A percentile compares a stretch with the other conserved stretches of the same genome.
Conservation (phyloP, 2,329 filamentous ascomycete genomes). For the Epichloe glyceriae region DNA sequence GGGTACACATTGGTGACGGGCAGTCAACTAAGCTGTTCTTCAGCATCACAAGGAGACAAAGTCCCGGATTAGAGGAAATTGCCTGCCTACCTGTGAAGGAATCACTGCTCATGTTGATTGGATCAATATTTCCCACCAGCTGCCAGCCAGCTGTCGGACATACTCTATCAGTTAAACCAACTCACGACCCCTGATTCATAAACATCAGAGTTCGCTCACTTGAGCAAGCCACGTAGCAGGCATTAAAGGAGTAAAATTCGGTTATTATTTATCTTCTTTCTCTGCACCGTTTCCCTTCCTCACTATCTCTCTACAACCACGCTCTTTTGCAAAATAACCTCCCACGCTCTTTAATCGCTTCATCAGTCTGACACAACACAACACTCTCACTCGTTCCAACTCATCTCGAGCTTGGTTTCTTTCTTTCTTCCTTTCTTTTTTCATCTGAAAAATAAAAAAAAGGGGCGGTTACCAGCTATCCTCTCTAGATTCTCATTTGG, state of each 20-base stretch:
- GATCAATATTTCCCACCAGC: not conserved
- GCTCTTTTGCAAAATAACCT: not conserved
- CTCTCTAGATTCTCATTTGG: not conserved
- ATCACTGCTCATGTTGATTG: not conserved
- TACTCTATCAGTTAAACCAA: not conserved
- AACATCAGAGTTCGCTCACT: constrained; percentile 2
- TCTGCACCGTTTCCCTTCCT: too few relatives aligned
- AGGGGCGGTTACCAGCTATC: not conserved
- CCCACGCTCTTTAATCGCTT: not conserved
- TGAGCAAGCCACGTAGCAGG: not conserved
- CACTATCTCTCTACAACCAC: not conserved
- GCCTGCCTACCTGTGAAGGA: not conserved
- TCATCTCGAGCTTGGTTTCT: not conserved
- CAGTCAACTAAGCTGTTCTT: not conserved
- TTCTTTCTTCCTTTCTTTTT: not conserved
- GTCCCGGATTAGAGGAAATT: not conserved
- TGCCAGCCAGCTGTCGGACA: constrained; percentile 6
- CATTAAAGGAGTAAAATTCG: too few relatives aligned
- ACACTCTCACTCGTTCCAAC: not conserved
- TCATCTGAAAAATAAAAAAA: not conserved
- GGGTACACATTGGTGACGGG: not conserved
- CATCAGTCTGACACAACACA: not conserved
- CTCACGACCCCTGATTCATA: constrained; percentile 1
- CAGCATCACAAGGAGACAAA: not conserved
- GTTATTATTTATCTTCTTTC: not conserved